Base-by-base conservation (phyloP, 2,329 filamentous ascomycete genomes). In the Drechslerella coelobrocha region DNA sequence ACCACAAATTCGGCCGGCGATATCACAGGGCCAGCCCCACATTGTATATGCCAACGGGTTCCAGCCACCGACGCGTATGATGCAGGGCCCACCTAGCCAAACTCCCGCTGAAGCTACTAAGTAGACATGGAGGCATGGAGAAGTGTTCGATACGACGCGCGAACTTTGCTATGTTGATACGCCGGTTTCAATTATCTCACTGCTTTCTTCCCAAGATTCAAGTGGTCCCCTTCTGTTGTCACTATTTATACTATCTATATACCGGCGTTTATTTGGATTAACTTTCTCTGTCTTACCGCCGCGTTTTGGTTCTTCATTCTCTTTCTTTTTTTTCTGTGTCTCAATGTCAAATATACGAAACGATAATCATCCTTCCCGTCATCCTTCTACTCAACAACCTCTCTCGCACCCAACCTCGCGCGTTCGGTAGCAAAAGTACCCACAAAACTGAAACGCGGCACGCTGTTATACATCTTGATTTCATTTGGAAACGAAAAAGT, bases 291-390 rank as follows among this genome's bases (percentile, higher is more conserved):
- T 61, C 31, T 53, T 57, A 43, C 34, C 47, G 45, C 47, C 65
- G 23, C 8, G n/a, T 60, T 31, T 23, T 14, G 8, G 9, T 34
- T 51, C 31, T 53, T 39, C n/a, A 17, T 26, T 29, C 37, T 55
- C 27, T 26, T 54, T 29, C 27, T 55, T 55, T 41, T 55, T 27
- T 31, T 4, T 21, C 17, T 60, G 19, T 31, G 9, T 19, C 48
- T 56, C 62, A 47, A 63, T 71, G 66, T 63, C 59, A 71, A 66
- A 63, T 71, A 71, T 71, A 63, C 55, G 59, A 61, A 48, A 56
- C 57, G 57, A 39, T 62, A 71, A 63, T 71, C 59, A 41, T 48
- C 39, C 34, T 59, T 71, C 57, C 59, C 56, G 56, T 56, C 2
- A 17, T 24, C 23, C 34, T 24, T 39, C 8, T 31, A 2, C 54